phyloP scores from a whole-genome alignment of 768 basidiomycete genomes.

The Hericium alpestre region DNA sequence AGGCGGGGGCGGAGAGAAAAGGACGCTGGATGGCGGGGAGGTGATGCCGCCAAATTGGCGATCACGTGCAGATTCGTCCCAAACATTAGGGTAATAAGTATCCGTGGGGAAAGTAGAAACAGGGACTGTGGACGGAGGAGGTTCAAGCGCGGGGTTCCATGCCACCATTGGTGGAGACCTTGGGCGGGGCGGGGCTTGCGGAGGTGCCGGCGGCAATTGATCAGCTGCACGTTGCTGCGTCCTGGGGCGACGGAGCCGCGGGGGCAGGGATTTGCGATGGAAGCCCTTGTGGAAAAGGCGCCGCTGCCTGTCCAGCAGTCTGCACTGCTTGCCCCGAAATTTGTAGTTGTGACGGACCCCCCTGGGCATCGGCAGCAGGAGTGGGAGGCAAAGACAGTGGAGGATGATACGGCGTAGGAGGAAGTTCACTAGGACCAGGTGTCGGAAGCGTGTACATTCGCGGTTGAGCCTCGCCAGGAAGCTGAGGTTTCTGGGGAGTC shows the following conservation, averaged over 20 bases:
- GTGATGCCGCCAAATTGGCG: conserved; percentile 24
- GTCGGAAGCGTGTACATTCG: conserved; percentile 49
- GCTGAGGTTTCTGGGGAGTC: not conserved
- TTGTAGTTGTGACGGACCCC: too few relatives aligned
- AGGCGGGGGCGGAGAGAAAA: conserved; percentile 52
- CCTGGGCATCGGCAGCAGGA: conserved; percentile 7
- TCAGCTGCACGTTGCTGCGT: conserved; percentile 6
- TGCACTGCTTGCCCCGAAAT: not conserved
- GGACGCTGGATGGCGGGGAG: conserved; percentile 21
- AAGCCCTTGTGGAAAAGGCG: not conserved
- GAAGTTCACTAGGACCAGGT: conserved; percentile 50
- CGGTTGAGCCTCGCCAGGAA: conserved; percentile 11
- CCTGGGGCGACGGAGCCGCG: conserved; percentile 2
- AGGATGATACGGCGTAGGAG: conserved; percentile 47
- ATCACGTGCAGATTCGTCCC: conserved; percentile 54
- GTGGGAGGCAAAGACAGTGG: conserved; percentile 19
- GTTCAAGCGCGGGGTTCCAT: conserved; percentile 78
- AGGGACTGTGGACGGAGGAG: conserved; percentile 59
- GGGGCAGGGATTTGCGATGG: not conserved
- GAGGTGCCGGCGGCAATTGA: conserved; percentile 15
- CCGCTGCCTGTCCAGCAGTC: not conserved
- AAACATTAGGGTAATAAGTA: conserved; percentile 75
- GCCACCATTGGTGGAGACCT: conserved; percentile 52
- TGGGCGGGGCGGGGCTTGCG: conserved; percentile 30
- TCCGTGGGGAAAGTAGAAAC: conserved; percentile 55